phyloP scores from a whole-genome alignment of 345 rosid species.

The Passiflora organensis region DNA sequence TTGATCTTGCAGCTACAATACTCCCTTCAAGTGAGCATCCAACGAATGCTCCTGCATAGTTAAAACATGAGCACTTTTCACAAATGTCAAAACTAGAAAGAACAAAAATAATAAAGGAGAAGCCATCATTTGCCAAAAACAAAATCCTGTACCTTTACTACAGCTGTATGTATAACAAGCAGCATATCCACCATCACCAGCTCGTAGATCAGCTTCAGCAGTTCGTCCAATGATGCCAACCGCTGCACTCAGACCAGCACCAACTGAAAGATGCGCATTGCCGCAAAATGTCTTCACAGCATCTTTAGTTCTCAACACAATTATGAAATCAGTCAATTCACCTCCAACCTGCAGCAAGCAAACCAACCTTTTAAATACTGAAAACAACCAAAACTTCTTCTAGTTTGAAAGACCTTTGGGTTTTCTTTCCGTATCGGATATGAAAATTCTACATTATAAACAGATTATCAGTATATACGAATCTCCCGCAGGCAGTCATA shows the following conservation, averaged over 20 bases:
- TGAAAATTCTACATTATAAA: no score
- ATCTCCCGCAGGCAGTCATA: no score
- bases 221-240: constrained; percentile 75
- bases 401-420: no score
- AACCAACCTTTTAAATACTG: constrained; percentile 2
- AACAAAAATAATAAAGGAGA: not conserved
- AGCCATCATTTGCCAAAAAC: no score
- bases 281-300: constrained; percentile 86
- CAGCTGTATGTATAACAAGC: constrained; percentile 97
- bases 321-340: constrained; percentile 89
- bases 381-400: not conserved
- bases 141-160: constrained; percentile 94
- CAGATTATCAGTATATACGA: no score
- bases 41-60: constrained; percentile 71
- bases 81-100: not conserved
- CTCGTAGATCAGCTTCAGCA: constrained; percentile 82
- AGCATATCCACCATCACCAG: constrained; percentile 91
- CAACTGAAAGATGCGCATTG: constrained; percentile 71
- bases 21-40: constrained; percentile 95
- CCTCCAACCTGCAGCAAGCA: constrained; percentile 83
- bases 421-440: no score
- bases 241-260: constrained; percentile 96
- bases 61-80: not conserved
- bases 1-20: constrained; percentile 58
- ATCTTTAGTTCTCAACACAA: constrained; percentile 72